These are phyloP conservation scores for Penicillium freii DNA, from an alignment of 2,329 filamentous ascomycete species.

Conservation along the genomic window DNA sequence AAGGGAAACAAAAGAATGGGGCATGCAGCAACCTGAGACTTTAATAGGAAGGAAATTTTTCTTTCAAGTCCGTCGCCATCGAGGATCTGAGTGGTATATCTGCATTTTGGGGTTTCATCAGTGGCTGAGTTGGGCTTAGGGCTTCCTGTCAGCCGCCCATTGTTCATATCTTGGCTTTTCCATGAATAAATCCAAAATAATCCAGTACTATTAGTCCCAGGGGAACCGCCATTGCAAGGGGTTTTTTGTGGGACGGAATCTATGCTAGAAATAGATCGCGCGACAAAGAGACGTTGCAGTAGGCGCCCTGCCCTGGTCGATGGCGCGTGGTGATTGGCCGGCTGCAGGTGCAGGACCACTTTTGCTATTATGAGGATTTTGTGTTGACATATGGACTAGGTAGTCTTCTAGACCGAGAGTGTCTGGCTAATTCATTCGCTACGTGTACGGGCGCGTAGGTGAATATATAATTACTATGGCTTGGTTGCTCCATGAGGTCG, in stretches of 20 bases:
- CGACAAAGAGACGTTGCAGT: constrained; percentile 14
- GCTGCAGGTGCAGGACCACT: neutral
- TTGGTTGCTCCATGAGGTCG: neutral
- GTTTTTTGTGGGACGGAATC: constrained; percentile 12
- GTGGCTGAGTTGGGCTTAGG: neutral
- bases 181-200: neutral
- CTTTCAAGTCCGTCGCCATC: neutral
- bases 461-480: neutral
- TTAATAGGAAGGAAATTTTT: constrained; percentile 1
- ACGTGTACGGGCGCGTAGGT: constrained; percentile 1
- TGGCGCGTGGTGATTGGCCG: constrained; percentile 11
- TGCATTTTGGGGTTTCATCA: neutral
- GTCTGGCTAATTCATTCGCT: neutral
- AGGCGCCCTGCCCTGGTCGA: constrained; percentile 8
- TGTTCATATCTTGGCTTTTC: neutral
- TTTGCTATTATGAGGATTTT: constrained; percentile 3
- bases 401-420: neutral
- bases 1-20: constrained; percentile 6
- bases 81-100: constrained; percentile 6
- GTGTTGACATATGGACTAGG: neutral
- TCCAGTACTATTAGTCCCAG: neutral
- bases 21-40: constrained; percentile 7
- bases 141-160: constrained; percentile 4
- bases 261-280: constrained; percentile 12
- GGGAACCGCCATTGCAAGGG: constrained; percentile 7